phyloP scores from a whole-genome alignment of 805 yeast genomes.

The Yarrowia sp. region DNA sequence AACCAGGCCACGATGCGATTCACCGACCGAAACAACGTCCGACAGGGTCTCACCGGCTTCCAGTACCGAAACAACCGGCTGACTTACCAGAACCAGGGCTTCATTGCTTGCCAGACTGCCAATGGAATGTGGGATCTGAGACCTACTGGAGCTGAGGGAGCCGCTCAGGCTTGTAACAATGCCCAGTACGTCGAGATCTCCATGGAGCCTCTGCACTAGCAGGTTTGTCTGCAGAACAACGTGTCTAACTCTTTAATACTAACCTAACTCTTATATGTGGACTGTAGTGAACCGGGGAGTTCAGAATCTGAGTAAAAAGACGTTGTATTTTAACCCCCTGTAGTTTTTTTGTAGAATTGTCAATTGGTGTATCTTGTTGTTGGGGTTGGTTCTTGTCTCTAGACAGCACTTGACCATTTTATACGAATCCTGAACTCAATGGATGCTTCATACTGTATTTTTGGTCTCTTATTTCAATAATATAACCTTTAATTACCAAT shows the following conservation, averaged over 20 bases:
- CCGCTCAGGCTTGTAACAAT: not conserved
- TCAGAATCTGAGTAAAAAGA: too few relatives aligned
- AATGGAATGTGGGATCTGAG: constrained; percentile 18
- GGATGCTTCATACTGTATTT: too few relatives aligned
- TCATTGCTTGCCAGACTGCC: not conserved
- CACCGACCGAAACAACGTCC: constrained; percentile 1
- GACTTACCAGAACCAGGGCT: constrained; percentile 19
- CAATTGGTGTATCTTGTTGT: too few relatives aligned
- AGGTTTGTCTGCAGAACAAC: not conserved
- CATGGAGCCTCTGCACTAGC: constrained; percentile 12
- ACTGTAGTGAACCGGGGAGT: too few relatives aligned
- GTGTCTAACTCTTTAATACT: not conserved
- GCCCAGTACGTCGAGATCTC: constrained; percentile 10
- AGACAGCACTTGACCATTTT: too few relatives aligned
- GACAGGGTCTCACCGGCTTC: constrained; percentile 1
- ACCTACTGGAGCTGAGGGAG: not conserved
- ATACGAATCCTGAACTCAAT: too few relatives aligned
- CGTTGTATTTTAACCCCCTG: too few relatives aligned
- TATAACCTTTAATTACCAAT: too few relatives aligned
- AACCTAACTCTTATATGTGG: not conserved
- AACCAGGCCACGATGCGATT: not conserved
- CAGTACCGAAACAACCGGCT: not conserved
- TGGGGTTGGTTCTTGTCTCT: too few relatives aligned
- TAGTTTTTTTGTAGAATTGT: too few relatives aligned
- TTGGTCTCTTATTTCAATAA: too few relatives aligned